phyloP scores from a whole-genome alignment of 768 basidiomycete species.

The Lanmaoa pseudosensibilis region DNA sequence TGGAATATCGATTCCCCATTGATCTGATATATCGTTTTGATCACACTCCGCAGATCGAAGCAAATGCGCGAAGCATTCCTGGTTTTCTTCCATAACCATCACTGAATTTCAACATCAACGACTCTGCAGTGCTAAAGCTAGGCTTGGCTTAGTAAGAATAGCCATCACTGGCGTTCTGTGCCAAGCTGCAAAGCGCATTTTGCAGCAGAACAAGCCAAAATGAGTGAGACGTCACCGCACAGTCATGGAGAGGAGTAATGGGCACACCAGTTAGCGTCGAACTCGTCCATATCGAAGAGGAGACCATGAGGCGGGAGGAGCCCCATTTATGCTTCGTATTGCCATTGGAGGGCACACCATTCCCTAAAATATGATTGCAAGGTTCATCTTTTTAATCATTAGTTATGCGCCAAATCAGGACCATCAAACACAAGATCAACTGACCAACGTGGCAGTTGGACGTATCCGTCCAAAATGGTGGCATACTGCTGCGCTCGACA shows the following conservation, averaged over 20 bases:
- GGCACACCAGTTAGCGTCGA: neutral
- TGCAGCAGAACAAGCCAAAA: neutral
- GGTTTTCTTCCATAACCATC: slow-evolving; percentile 26
- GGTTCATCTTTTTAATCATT: slow-evolving; percentile 17
- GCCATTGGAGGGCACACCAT: neutral
- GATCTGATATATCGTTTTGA: slow-evolving; percentile 17
- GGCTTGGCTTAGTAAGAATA: neutral
- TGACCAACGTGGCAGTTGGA: slow-evolving; percentile 16
- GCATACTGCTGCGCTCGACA: slow-evolving; percentile 4
- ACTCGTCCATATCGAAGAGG: neutral
- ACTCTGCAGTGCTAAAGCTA: slow-evolving; percentile 3
- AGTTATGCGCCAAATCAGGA: slow-evolving; percentile 7
- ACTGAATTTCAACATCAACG: slow-evolving; percentile 23
- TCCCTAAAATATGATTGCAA: slow-evolving; percentile 13
- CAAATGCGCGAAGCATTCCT: slow-evolving; percentile 9
- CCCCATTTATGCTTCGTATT: slow-evolving; percentile 3
- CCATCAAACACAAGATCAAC: slow-evolving; percentile 9
- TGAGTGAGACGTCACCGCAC: neutral
- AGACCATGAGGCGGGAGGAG: slow-evolving; percentile 15
- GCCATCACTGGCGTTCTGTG: neutral
- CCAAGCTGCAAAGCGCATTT: neutral
- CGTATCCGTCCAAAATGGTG: slow-evolving; percentile 12
- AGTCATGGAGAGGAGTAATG: neutral
- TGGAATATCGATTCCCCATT: slow-evolving; percentile 12
- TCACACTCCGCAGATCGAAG: slow-evolving; percentile 31